Percentiles rank a stretch among this genome's conserved stretches.
Conservation (phyloP, 2,329 filamentous ascomycete species). For the Talaromyces marneffei region DNA sequence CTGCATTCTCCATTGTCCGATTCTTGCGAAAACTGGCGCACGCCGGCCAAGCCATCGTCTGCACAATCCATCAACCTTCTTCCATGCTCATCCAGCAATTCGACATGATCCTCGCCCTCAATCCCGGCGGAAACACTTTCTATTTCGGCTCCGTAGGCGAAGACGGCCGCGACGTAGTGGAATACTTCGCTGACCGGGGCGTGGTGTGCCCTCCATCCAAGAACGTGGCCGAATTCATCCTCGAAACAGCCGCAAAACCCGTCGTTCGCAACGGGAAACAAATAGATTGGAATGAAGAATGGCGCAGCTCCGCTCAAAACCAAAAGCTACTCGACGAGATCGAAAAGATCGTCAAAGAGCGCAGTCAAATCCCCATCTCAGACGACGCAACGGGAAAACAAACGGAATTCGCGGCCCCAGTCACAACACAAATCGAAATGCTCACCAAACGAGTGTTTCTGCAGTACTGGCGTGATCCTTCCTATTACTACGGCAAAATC, state of each 20-base stretch:
- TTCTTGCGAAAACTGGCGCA: constrained; percentile 63
- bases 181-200: constrained; percentile 63
- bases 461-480: constrained; percentile 70
- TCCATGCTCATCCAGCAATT: constrained; percentile 66
- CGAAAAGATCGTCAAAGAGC: constrained; percentile 54
- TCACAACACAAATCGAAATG: constrained; percentile 56
- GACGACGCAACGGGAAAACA: constrained; percentile 33
- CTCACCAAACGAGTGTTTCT: constrained; percentile 65
- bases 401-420: constrained; percentile 60
- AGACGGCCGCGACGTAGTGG: constrained; percentile 58
- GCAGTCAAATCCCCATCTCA: constrained; percentile 42
- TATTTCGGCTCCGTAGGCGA: constrained; percentile 68
- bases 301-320: constrained; percentile 60
- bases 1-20: constrained; percentile 61
- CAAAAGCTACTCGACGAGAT: constrained; percentile 59
- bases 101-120: constrained; percentile 65
- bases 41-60: constrained; percentile 65
- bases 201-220: constrained; percentile 60
- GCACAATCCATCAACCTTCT: constrained; percentile 68
- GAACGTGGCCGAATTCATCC: constrained; percentile 62
- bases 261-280: constrained; percentile 49
- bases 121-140: constrained; percentile 63
- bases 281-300: constrained; percentile 70
- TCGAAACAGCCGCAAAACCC: constrained; percentile 59
- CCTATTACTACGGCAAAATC: constrained; percentile 70